A percentile compares a stretch with the other conserved stretches of the same genome.
Conservation (phyloP, 768 basidiomycete genomes). For the Sarcodon aspratus region DNA sequence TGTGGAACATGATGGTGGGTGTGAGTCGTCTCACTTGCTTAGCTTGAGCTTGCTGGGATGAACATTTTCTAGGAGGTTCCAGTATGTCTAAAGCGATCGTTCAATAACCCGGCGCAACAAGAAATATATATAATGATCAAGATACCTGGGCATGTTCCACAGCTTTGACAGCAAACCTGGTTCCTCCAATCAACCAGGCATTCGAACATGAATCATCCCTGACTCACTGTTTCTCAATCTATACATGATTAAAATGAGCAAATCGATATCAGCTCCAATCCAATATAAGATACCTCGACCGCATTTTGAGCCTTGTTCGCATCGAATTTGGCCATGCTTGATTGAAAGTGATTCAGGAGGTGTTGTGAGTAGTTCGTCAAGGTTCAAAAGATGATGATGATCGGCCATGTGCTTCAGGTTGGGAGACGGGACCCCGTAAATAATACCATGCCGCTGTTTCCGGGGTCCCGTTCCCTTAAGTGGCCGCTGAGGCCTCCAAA, state of each 20-base stretch:
- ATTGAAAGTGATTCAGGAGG: neutral
- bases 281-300: slow-evolving; percentile 49
- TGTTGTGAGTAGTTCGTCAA: neutral
- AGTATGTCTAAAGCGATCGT: slow-evolving; percentile 60
- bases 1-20: neutral
- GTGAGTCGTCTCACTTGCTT: slow-evolving; percentile 50
- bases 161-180: slow-evolving; percentile 83
- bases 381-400: neutral
- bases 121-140: neutral
- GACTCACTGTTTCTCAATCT: slow-evolving; percentile 95
- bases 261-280: neutral
- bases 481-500: no score
- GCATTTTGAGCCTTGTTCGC: slow-evolving; percentile 89
- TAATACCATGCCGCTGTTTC: no score
- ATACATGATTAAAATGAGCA: slow-evolving; percentile 3
- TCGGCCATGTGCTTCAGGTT: no score
- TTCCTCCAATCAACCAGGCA: slow-evolving; percentile 2
- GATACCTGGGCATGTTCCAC: slow-evolving; percentile 91
- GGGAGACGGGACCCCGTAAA: no score
- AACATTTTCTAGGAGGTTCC: slow-evolving; percentile 83
- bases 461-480: no score
- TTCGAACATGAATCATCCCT: slow-evolving; percentile 1
- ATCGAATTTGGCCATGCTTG: slow-evolving; percentile 56
- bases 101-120: slow-evolving; percentile 1
- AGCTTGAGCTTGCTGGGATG: slow-evolving; percentile 65